Conservation (phyloP, 306 rosid genomes). For the Fragaria vesca region DNA sequence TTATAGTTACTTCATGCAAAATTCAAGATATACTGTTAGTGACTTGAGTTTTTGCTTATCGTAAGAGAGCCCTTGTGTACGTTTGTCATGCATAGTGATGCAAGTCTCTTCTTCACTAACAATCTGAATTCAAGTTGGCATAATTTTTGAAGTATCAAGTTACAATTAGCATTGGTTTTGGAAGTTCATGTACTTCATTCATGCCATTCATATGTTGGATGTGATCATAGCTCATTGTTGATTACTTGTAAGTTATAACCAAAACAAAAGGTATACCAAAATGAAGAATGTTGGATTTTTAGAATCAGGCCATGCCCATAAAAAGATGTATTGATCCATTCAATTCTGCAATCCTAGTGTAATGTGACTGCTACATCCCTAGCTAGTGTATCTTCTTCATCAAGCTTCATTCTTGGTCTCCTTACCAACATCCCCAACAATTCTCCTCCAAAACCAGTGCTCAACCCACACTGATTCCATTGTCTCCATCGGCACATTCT, state of each 20-base stretch:
- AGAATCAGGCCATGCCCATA: not conserved
- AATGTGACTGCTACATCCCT: not conserved
- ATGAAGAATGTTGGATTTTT: not conserved
- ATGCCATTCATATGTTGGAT: not conserved
- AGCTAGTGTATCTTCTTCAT: not conserved
- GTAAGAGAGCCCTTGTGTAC: not conserved
- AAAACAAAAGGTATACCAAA: too few relatives aligned
- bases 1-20: too few relatives aligned
- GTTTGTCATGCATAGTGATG: too few relatives aligned
- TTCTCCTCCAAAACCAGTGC: constrained; percentile 59
- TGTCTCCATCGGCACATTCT: constrained; percentile 54
- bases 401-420: constrained; percentile 8
- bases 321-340: too few relatives aligned
- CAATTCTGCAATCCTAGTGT: not conserved
- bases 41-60: not conserved
- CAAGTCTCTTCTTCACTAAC: not conserved
- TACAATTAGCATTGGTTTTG: not conserved
- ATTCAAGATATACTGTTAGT: too few relatives aligned
- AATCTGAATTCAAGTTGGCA: not conserved
- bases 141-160: too few relatives aligned
- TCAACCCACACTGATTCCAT: constrained; percentile 58
- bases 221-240: not conserved
- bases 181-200: not conserved
- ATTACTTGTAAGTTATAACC: not conserved
- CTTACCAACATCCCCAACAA: constrained; percentile 29